phyloP scores from a whole-genome alignment of 306 rosid genomes.

The Quillaja saponaria region DNA sequence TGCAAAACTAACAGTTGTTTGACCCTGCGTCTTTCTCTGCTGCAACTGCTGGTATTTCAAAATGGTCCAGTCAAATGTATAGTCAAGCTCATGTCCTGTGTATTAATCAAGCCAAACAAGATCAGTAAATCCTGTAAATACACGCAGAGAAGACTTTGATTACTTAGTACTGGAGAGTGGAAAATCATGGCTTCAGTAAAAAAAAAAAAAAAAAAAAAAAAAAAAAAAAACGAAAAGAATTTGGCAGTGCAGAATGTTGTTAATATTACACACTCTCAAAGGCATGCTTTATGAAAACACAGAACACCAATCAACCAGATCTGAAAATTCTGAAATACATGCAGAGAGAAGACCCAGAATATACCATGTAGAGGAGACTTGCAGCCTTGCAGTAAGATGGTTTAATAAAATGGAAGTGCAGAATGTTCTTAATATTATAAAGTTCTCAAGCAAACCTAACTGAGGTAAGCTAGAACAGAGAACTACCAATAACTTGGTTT shows the following conservation, averaged over 20 bases:
- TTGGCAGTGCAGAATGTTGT: conserved; percentile 16
- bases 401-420: too few species aligned
- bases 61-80: conserved; percentile 81
- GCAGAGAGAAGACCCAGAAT: not conserved
- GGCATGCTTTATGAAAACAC: not conserved
- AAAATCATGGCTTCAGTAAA: too few species aligned
- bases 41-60: conserved; percentile 60
- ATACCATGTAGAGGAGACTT: too few species aligned
- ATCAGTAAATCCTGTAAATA: not conserved
- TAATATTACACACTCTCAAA: conserved; percentile 6
- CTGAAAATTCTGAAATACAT: conserved; percentile 13
- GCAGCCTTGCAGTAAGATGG: too few species aligned
- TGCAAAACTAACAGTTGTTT: conserved; percentile 44
- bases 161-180: conserved; percentile 8
- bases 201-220: too few species aligned
- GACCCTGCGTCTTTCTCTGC: conserved; percentile 40
- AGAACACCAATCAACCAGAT: conserved; percentile 18
- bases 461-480: too few species aligned
- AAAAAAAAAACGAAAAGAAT: conserved; percentile 12
- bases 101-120: conserved; percentile 35
- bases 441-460: too few species aligned
- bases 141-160: conserved; percentile 10
- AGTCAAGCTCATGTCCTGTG: conserved; percentile 66
- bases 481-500: too few species aligned
- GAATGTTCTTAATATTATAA: too few species aligned